These are phyloP conservation scores for Phytophthora sansomeana DNA, from an alignment of 352 stramenopile species.

Conservation along the genomic window DNA sequence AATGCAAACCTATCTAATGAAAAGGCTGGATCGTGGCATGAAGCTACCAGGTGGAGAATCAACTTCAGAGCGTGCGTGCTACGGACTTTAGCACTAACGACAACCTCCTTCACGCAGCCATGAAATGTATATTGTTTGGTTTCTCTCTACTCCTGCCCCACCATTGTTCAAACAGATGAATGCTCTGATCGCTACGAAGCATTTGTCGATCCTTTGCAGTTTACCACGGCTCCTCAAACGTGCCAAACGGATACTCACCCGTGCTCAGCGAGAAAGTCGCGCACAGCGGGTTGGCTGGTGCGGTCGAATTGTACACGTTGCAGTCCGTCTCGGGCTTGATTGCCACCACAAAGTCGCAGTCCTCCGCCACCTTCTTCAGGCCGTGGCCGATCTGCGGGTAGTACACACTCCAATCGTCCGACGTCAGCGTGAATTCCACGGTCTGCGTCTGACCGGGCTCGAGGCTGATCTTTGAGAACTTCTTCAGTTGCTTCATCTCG, in stretches of 20 bases:
- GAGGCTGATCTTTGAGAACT: constrained; percentile 71
- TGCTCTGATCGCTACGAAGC: too few relatives aligned
- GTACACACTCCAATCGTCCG: constrained; percentile 56
- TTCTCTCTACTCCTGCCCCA: too few relatives aligned
- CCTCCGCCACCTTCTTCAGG: constrained; percentile 59
- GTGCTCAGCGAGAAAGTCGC: constrained; percentile 40
- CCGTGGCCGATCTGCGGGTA: constrained; percentile 54
- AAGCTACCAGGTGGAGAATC: not conserved
- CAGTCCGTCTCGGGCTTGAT: constrained; percentile 71
- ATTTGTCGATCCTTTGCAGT: too few relatives aligned
- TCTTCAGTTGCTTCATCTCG: constrained; percentile 77
- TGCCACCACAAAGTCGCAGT: constrained; percentile 58
- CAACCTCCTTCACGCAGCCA: too few relatives aligned
- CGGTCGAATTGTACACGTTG: constrained; percentile 46
- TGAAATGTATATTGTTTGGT: too few relatives aligned
- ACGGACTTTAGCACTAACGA: too few relatives aligned
- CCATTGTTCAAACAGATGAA: too few relatives aligned
- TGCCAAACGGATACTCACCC: constrained; percentile 21
- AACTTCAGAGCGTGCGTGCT: too few relatives aligned
- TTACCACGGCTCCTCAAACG: constrained; percentile 7
- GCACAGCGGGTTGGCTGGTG: constrained; percentile 38
- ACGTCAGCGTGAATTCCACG: constrained; percentile 45
- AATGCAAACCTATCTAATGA: not conserved
- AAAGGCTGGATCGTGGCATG: not conserved
- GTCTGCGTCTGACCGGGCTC: constrained; percentile 31